Base-by-base conservation (phyloP, 2,329 filamentous ascomycete genomes). In the Passalora sequoiae region DNA sequence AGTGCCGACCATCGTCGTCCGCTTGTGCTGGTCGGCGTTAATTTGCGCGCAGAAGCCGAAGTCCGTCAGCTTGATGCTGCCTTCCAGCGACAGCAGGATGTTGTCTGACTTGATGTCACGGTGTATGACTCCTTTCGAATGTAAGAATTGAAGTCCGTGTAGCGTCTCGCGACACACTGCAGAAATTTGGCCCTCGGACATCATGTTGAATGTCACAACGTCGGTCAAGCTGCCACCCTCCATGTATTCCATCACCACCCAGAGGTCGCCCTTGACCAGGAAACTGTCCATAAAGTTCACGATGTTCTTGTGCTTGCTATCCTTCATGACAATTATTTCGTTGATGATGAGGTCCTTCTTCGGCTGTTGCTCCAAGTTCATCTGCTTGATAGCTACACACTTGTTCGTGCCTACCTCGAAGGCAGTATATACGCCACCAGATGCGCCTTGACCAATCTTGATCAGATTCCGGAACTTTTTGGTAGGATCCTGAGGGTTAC, bases 191-290 rank as follows among this genome's bases (percentile, higher is more conserved):
- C 87, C 88, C 66, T 98, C 92, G 6, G 85, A 91, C 92, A 98
- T 97, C 61, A 97, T 94, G 69, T 97, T 97, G 69, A 94, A 97
- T 3, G 92, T 98, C 44, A 98, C 92, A 41, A 98, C 92, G 66
- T 98, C 92, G 8, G 92, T 98, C 64, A 98, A 73, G 67, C 89
- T 96, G 51, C 92, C 92, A 47, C 92, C 92, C 67, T 98, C 91
- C 92, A 98, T 98, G 61, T 91, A 98, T 69, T 98, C 92, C 92
- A 98, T 98, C 24, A 97, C 88, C 1, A 98, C 92, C 92, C 92
- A 98, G 21, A 98, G 72, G 66, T 97, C 92, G 31, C 91, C 86
- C 9, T 80, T 78, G 45, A 89, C 84, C 8, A 98, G 74, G 66
- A 89, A 97, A 65, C 89, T 96, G 71, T 97, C 92, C 70, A 97